Percentiles rank a stretch among this genome's conserved stretches.
Conservation (phyloP, 805 yeast genomes). For the Pichia rugopelliculosa region DNA sequence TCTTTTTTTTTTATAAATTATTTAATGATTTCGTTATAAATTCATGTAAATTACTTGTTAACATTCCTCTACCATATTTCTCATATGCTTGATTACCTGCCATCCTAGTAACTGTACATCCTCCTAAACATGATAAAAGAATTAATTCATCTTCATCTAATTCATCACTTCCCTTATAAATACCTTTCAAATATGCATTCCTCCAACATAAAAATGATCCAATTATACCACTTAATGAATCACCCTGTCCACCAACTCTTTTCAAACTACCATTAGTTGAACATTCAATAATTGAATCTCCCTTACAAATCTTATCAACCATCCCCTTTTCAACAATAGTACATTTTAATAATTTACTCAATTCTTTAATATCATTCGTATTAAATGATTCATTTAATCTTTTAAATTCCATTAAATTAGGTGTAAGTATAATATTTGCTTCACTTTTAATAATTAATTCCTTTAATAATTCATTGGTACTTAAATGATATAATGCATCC, state of each 20-base stretch:
- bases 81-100: conserved; percentile 62
- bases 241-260: conserved; percentile 97
- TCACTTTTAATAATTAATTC: conserved; percentile 31
- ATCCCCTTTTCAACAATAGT: conserved; percentile 70
- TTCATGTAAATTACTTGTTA: conserved; percentile 73
- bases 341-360: conserved; percentile 21
- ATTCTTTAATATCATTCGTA: neutral
- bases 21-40: conserved; percentile 56
- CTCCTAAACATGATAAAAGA: conserved; percentile 63
- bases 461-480: conserved; percentile 43
- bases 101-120: conserved; percentile 55
- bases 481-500: conserved; percentile 69
- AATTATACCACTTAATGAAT: conserved; percentile 79
- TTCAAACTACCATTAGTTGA: conserved; percentile 57
- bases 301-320: conserved; percentile 54
- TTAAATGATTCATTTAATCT: conserved; percentile 41
- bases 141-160: conserved; percentile 26
- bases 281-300: conserved; percentile 34
- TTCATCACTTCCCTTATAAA: conserved; percentile 39
- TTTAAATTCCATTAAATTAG: conserved; percentile 79
- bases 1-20: conserved; percentile 11
- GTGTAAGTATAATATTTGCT: conserved; percentile 67
- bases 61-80: conserved; percentile 68
- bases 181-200: conserved; percentile 46
- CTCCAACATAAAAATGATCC: conserved; percentile 82